phyloP scores from a whole-genome alignment of 306 rosid species.

The Vicia sativa region DNA sequence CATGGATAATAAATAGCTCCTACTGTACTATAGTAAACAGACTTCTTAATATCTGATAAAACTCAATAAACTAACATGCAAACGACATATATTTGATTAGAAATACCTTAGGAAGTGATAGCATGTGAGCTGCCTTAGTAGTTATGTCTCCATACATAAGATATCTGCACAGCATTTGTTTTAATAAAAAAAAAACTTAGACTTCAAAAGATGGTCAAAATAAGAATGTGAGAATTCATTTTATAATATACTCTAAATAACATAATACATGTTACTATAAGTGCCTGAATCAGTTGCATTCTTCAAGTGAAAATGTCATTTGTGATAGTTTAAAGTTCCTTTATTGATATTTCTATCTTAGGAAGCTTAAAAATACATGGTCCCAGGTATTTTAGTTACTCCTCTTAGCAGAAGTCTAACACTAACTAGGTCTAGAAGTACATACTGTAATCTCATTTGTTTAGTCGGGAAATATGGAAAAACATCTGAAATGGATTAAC shows the following conservation, averaged over 20 bases:
- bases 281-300: not conserved
- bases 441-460: too few species aligned
- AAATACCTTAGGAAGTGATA: conserved; percentile 82
- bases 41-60: not conserved
- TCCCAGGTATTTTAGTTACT: conserved; percentile 27
- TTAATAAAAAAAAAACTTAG: conserved; percentile 14
- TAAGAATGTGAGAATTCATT: conserved; percentile 11
- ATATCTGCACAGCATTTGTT: conserved; percentile 57
- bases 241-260: conserved; percentile 9
- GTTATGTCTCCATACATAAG: conserved; percentile 83
- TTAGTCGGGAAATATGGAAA: too few species aligned
- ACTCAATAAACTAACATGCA: not conserved
- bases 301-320: conserved; percentile 10
- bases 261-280: not conserved
- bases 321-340: conserved; percentile 1
- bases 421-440: too few species aligned
- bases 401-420: conserved; percentile 15
- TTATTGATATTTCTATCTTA: conserved; percentile 28
- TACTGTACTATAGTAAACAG: not conserved
- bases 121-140: conserved; percentile 85
- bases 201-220: conserved; percentile 12
- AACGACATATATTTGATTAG: conserved; percentile 4
- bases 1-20: conserved; percentile 6
- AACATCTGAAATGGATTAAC: too few species aligned
- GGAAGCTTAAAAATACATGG: conserved; percentile 13